phyloP scores from a whole-genome alignment of 1,139 yeast genomes.

The Debaryomyces robertsiae region DNA sequence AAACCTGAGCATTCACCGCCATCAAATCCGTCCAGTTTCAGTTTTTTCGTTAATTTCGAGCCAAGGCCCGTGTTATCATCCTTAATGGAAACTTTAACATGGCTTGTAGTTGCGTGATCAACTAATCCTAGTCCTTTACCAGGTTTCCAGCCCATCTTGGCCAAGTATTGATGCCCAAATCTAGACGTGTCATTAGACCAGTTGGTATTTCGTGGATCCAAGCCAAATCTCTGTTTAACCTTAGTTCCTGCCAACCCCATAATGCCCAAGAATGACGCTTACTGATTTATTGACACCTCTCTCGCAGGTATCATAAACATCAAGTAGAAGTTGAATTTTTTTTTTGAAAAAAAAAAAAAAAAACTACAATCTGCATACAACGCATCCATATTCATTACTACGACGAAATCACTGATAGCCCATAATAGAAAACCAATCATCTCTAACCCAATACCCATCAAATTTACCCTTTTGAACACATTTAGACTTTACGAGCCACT shows the following conservation, averaged over 20 bases:
- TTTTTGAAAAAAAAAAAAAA: neutral
- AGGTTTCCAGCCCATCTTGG: slow-evolving; percentile 87
- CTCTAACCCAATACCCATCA: slow-evolving; percentile 52
- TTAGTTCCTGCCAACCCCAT: slow-evolving; percentile 93
- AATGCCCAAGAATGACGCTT: slow-evolving; percentile 28
- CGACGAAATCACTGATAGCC: slow-evolving; percentile 22
- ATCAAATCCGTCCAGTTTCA: slow-evolving; percentile 57
- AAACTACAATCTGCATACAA: too few species aligned
- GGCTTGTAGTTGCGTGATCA: slow-evolving; percentile 67
- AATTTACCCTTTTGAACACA: slow-evolving; percentile 40
- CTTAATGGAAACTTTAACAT: slow-evolving; percentile 78
- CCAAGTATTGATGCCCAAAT: slow-evolving; percentile 86
- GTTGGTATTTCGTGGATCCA: slow-evolving; percentile 89
- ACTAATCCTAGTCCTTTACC: slow-evolving; percentile 85
- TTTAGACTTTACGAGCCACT: slow-evolving; percentile 57
- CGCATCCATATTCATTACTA: too few species aligned
- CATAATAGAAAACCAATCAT: slow-evolving; percentile 55
- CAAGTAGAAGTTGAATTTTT: too few species aligned
- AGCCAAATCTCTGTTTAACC: slow-evolving; percentile 82
- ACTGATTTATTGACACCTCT: neutral
- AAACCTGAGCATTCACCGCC: slow-evolving; percentile 87
- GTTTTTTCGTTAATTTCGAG: slow-evolving; percentile 64
- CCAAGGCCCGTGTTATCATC: slow-evolving; percentile 88
- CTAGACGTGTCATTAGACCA: slow-evolving; percentile 89
- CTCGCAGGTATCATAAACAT: neutral